Conservation (phyloP, 2,329 filamentous ascomycete genomes). For the Purpureocillium lavendulum region DNA sequence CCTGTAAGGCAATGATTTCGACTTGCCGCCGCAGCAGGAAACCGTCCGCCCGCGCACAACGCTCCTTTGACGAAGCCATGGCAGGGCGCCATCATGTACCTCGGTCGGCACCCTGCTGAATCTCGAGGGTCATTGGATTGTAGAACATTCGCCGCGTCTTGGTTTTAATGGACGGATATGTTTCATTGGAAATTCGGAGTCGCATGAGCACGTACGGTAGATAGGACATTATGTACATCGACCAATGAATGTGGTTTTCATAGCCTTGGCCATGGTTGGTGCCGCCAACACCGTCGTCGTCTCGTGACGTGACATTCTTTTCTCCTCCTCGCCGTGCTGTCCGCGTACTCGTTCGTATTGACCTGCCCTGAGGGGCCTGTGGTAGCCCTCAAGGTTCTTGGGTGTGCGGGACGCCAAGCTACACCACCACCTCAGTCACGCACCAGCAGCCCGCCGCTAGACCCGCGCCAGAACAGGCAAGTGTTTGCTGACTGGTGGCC, state of each 20-base stretch:
- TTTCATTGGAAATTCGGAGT: conserved; percentile 23
- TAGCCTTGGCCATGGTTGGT: no score
- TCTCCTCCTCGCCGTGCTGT: no score
- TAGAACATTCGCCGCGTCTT: conserved; percentile 11
- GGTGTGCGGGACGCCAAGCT: no score
- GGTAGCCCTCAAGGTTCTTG: not conserved
- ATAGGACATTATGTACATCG: conserved; percentile 33
- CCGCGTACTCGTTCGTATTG: no score
- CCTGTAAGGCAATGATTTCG: conserved; percentile 36
- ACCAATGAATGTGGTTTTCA: conserved; percentile 23
- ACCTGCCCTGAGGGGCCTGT: no score
- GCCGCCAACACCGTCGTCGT: no score
- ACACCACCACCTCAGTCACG: no score
- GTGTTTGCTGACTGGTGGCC: no score
- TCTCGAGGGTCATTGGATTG: conserved; percentile 15
- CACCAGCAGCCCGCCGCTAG: no score
- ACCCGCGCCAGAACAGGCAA: no score
- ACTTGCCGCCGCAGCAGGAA: not conserved
- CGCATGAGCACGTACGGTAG: conserved; percentile 22
- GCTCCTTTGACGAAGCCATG: conserved; percentile 7
- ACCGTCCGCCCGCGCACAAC: not conserved
- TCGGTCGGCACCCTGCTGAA: no score
- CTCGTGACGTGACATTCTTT: no score
- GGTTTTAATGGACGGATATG: conserved; percentile 19
- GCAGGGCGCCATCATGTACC: not conserved